A percentile compares a stretch with the other conserved stretches of the same genome.
phyloP scores from a whole-genome alignment of 176 grass and related monocot genomes.

The Carex pumila region DNA sequence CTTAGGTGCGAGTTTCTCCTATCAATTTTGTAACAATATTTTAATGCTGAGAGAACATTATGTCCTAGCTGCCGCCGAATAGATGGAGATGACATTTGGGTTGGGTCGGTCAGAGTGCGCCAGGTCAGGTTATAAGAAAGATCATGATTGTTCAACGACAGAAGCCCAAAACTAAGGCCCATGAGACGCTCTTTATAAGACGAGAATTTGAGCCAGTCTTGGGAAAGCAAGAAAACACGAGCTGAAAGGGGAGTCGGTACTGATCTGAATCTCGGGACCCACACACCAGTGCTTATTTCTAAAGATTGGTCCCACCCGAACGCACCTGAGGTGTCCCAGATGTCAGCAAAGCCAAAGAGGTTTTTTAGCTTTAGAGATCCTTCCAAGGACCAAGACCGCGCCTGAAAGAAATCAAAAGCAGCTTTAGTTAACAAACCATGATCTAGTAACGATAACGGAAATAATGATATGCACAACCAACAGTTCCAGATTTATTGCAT shows the following conservation, averaged over 20 bases:
- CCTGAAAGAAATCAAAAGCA: conserved; percentile 39
- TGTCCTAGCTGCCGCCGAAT: conserved; percentile 63
- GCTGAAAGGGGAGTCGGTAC: conserved; percentile 51
- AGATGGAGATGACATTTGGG: conserved; percentile 39
- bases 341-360: conserved; percentile 72
- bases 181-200: conserved; percentile 67
- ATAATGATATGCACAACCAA: not conserved
- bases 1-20: conserved; percentile 57
- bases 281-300: conserved; percentile 53
- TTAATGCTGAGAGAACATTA: conserved; percentile 75
- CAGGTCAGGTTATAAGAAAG: conserved; percentile 75
- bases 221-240: conserved; percentile 55
- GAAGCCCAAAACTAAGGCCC: conserved; percentile 67
- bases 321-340: conserved; percentile 65
- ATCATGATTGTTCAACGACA: conserved; percentile 62
- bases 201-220: conserved; percentile 73
- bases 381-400: conserved; percentile 61
- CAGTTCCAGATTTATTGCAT: not conserved
- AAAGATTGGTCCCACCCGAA: conserved; percentile 55
- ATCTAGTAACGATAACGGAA: not conserved
- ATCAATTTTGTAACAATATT: conserved; percentile 77
- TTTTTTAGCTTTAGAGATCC: conserved; percentile 86
- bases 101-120: conserved; percentile 52
- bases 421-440: not conserved
- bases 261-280: conserved; percentile 62